Evolutionary conservation across 2,329 filamentous ascomycete species (phyloP).

Genomic region (Sclerotiophoma versabilis): DNA sequence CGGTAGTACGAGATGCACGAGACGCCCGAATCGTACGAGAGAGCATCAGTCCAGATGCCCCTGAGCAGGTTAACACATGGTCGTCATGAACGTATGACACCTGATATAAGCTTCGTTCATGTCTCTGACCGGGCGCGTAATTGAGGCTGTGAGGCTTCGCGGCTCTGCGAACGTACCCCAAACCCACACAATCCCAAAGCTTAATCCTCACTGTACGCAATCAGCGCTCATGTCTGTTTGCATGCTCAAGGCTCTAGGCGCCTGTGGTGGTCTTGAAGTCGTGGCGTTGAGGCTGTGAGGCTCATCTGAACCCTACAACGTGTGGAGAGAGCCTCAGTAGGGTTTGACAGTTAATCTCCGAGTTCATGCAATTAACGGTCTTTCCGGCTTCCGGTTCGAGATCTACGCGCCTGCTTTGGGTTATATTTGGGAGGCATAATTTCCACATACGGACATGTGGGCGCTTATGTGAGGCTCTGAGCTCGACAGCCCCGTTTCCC

Average conservation of each 20-base stretch:
- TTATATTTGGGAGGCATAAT: conserved; percentile 46
- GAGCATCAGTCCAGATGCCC: no score
- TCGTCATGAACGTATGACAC: neutral
- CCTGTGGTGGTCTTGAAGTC: neutral
- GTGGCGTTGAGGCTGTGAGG: conserved; percentile 13
- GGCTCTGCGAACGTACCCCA: conserved; percentile 3
- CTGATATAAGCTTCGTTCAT: neutral
- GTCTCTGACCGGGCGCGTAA: conserved; percentile 5
- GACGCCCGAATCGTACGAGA: no score
- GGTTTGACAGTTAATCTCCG: conserved; percentile 32
- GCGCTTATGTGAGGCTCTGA: conserved; percentile 50
- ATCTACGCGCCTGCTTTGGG: conserved; percentile 27
- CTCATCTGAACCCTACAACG: conserved; percentile 12
- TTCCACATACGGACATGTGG: conserved; percentile 21
- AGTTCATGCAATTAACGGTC: conserved; percentile 40
- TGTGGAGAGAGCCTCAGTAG: conserved; percentile 20
- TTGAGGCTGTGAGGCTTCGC: conserved; percentile 6
- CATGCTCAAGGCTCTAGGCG: neutral
- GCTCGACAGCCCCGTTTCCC: conserved; percentile 25
- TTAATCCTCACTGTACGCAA: neutral
- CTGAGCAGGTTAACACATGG: no score
- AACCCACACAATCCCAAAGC: neutral
- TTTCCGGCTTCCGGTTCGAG: conserved; percentile 31
- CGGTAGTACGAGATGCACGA: no score
- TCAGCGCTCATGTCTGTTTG: conserved; percentile 2